Evolutionary conservation across 2,329 filamentous ascomycete species (phyloP), one percentile per base, ranked within the genome.

Genomic region (Scedosporium apiospermum): DNA sequence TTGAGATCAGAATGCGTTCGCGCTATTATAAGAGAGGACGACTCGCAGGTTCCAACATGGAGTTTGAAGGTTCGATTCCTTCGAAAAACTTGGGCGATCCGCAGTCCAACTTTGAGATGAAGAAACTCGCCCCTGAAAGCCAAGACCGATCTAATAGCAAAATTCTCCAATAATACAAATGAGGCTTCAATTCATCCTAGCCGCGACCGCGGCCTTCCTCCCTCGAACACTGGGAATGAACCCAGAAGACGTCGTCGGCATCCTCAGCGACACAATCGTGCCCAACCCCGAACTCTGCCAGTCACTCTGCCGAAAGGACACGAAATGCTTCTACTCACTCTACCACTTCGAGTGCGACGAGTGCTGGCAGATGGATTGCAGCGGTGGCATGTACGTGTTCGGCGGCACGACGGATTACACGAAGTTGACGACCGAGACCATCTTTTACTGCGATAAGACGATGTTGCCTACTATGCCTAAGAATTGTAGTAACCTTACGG

Each of bases 311-410:
- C 26, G 18, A 34, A 34, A 27, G 57, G 42, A 59, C 30, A 10
- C 27, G 4, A 41, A 30, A 16, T 59, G 57, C 57, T 30, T 59
- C 23, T 59, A 59, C 57, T 59, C 57, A 23, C 27, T 59, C n/a
- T 59, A 59, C 38, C 27, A 41, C 57, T 16, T 34, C 7, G 57
- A 59, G 27, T 59, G 57, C 26, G 57, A 59, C 38, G 23, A 59
- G 38, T 59, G 57, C 14, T 59, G 57, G 57, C 57, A 30, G 38
- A 59, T 59, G 57, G 57, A 59, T 34, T 59, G 57, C 57, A 18
- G 27, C 16, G 27, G 16, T 21, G 57, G 27, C 27, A 41, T 38
- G 14, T 18, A 21, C 27, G 18, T 18, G 16, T 58, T 30, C 27
- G 57, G 57, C 21, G 38, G 57, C 30, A 41, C 27, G 12, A 38